phyloP scores from a whole-genome alignment of 2,329 filamentous ascomycete species.

The Alternaria sp. region DNA sequence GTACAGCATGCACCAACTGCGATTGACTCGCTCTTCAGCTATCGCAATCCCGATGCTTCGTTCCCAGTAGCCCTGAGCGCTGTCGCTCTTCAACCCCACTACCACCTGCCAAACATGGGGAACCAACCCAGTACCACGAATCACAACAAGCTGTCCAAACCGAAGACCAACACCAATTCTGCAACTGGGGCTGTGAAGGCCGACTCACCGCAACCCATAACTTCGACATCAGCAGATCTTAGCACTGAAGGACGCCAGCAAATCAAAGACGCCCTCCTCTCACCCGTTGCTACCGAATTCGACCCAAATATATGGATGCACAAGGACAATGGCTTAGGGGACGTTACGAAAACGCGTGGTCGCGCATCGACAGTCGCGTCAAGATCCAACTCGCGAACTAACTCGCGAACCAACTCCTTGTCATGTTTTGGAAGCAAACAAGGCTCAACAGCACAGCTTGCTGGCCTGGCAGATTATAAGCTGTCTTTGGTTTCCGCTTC shows the following conservation, averaged over 20 bases:
- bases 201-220: slow-evolving; percentile 34
- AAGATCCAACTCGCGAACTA: slow-evolving; percentile 38
- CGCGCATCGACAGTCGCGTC: slow-evolving; percentile 40
- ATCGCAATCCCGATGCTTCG: slow-evolving; percentile 27
- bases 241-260: slow-evolving; percentile 42
- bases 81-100: slow-evolving; percentile 31
- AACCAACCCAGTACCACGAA: slow-evolving; percentile 40
- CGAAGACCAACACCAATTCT: slow-evolving; percentile 50
- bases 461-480: slow-evolving; percentile 37
- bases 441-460: slow-evolving; percentile 36
- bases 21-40: slow-evolving; percentile 20
- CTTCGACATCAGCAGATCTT: slow-evolving; percentile 39
- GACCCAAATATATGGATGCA: slow-evolving; percentile 25
- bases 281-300: slow-evolving; percentile 39
- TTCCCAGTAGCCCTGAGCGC: slow-evolving; percentile 24
- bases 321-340: slow-evolving; percentile 32
- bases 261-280: slow-evolving; percentile 42
- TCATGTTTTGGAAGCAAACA: slow-evolving; percentile 38
- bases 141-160: slow-evolving; percentile 47
- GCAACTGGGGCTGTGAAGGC: slow-evolving; percentile 25
- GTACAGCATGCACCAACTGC: slow-evolving; percentile 24
- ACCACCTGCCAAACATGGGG: slow-evolving; percentile 39
- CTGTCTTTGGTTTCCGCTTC: slow-evolving; percentile 44
- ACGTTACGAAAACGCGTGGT: slow-evolving; percentile 36
- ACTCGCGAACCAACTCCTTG: slow-evolving; percentile 37